A percentile compares a stretch with the other conserved stretches of the same genome.
These are phyloP conservation scores for Ogataea ganodermae DNA, from an alignment of 805 yeast species.

Conservation along the genomic window DNA sequence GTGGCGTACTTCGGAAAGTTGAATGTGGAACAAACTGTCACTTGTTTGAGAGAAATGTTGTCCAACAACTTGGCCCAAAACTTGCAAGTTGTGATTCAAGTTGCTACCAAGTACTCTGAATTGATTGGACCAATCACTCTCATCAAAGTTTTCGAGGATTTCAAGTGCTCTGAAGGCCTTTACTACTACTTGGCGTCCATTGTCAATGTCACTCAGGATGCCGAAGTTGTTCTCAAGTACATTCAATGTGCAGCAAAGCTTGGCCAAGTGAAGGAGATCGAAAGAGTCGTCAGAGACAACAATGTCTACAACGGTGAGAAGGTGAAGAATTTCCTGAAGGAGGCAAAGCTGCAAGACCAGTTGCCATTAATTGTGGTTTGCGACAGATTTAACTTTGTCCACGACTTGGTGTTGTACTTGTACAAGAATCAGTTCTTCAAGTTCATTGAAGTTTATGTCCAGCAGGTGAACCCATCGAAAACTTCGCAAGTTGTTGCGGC, in stretches of 20 bases:
- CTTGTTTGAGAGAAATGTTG: conserved; percentile 84
- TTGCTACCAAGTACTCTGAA: conserved; percentile 94
- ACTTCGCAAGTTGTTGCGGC: conserved; percentile 98
- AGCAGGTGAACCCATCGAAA: conserved; percentile 93
- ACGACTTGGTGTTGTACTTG: conserved; percentile 88
- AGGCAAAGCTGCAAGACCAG: conserved; percentile 91
- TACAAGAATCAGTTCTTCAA: conserved; percentile 96
- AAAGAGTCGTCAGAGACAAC: conserved; percentile 92
- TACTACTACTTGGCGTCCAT: conserved; percentile 91
- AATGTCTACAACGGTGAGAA: conserved; percentile 94
- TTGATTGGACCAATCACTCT: conserved; percentile 83
- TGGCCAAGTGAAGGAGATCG: conserved; percentile 91
- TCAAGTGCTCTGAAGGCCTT: conserved; percentile 88
- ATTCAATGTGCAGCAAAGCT: conserved; percentile 90
- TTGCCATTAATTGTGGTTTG: conserved; percentile 95
- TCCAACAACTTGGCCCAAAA: conserved; percentile 78
- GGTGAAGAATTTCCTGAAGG: conserved; percentile 95
- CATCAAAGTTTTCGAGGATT: conserved; percentile 91
- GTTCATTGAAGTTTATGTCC: conserved; percentile 96
- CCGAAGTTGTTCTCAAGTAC: conserved; percentile 94
- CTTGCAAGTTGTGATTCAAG: conserved; percentile 91
- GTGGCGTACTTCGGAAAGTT: conserved; percentile 89
- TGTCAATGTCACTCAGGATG: conserved; percentile 90
- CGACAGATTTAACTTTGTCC: conserved; percentile 88
- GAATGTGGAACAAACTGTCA: conserved; percentile 89